These are phyloP conservation scores for Globisporangium uncinulatum DNA, from an alignment of 352 stramenopile genomes.

Conservation along the genomic window DNA sequence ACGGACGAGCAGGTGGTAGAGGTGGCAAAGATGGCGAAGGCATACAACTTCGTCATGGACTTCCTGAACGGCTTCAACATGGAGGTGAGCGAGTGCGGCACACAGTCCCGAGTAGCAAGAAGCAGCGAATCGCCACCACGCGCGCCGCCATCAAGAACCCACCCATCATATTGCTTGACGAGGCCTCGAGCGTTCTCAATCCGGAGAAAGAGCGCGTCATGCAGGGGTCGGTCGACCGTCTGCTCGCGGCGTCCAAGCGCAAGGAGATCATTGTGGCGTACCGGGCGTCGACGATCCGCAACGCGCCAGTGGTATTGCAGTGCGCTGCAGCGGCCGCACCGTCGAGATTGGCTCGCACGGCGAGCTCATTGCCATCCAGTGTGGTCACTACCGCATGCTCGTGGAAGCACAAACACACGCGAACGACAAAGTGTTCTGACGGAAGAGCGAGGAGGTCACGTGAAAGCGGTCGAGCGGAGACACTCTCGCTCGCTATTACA, in stretches of 20 bases:
- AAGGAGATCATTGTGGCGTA: conserved; percentile 77
- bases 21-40: conserved; percentile 60
- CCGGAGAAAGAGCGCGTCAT: conserved; percentile 71
- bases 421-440: conserved; percentile 8
- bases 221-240: conserved; percentile 64
- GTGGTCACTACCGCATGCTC: conserved; percentile 40
- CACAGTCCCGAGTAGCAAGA: conserved; percentile 54
- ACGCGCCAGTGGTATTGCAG: conserved; percentile 92
- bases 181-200: conserved; percentile 15
- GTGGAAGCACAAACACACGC: conserved; percentile 14
- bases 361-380: conserved; percentile 63
- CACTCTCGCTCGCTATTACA: too few species aligned
- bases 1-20: conserved; percentile 44
- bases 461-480: conserved; percentile 15
- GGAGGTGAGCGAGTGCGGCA: conserved; percentile 80
- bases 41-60: conserved; percentile 87
- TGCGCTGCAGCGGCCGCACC: conserved; percentile 89
- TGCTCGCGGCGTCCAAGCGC: conserved; percentile 21
- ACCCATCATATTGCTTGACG: conserved; percentile 59
- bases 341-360: conserved; percentile 91
- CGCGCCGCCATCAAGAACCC: conserved; percentile 77
- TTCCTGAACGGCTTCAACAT: conserved; percentile 89
- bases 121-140: conserved; percentile 9
- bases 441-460: too few species aligned
- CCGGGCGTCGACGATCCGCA: conserved; percentile 89